Percentiles rank a stretch among this genome's conserved stretches.
Evolutionary conservation across 2,329 filamentous ascomycete genomes (phyloP).

Genomic region (Exophiala alcalophila): DNA sequence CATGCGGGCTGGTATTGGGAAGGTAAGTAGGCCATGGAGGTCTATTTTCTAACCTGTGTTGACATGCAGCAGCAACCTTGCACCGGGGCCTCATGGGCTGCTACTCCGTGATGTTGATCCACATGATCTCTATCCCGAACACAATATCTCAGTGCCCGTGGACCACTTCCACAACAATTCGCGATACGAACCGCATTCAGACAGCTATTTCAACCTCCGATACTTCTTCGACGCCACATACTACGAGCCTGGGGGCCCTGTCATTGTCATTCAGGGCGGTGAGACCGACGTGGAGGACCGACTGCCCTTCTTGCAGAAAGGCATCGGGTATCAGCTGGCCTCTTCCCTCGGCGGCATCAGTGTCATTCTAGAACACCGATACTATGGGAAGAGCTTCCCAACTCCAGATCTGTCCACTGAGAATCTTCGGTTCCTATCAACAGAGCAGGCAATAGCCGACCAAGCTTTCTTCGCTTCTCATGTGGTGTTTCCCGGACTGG

Average conservation of each 20-base stretch:
- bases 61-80: conserved; percentile 11
- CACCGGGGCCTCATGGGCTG: conserved; percentile 18
- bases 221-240: conserved; percentile 81
- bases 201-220: conserved; percentile 65
- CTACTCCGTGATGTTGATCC: conserved; percentile 26
- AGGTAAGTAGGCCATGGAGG: conserved; percentile 8
- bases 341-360: conserved; percentile 70
- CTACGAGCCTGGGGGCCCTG: conserved; percentile 74
- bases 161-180: conserved; percentile 84
- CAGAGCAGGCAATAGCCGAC: conserved; percentile 78
- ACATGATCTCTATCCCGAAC: conserved; percentile 41
- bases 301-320: conserved; percentile 71
- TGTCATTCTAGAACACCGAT: conserved; percentile 81
- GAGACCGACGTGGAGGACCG: conserved; percentile 64
- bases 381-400: conserved; percentile 77
- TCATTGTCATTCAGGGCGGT: conserved; percentile 72
- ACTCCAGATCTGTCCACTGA: conserved; percentile 63
- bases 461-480: conserved; percentile 76
- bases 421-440: conserved; percentile 76
- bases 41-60: background rate
- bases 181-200: conserved; percentile 71
- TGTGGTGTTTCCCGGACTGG: conserved; percentile 66
- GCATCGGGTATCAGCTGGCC: conserved; percentile 68
- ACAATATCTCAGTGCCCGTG: conserved; percentile 58
- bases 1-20: conserved; percentile 13